Conservation (phyloP, 441 rosid species). For the Corymbia citriodora region DNA sequence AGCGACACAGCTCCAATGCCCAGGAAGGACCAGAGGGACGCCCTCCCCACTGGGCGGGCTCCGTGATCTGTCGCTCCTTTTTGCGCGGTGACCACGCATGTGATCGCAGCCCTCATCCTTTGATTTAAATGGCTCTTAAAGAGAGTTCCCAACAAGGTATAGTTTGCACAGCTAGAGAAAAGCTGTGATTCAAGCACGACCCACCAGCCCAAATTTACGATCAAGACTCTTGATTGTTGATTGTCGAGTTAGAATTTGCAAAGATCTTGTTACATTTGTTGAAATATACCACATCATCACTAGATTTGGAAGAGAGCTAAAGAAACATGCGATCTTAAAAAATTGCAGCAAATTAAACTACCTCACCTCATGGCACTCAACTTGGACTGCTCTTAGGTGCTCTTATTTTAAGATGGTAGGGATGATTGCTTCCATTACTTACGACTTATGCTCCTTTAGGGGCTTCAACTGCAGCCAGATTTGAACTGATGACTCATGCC, state of each 20-base stretch:
- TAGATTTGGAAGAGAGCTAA: background rate
- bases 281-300: background rate
- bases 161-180: background rate
- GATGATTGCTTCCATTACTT: background rate
- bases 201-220: background rate
- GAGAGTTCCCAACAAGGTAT: background rate
- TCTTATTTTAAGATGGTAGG: background rate
- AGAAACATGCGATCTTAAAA: background rate
- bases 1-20: background rate
- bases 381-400: background rate
- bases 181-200: background rate
- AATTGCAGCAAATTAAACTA: background rate
- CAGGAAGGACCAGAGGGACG: background rate
- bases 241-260: background rate
- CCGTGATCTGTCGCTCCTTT: background rate
- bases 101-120: background rate
- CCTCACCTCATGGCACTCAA: background rate
- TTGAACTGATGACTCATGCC: background rate
- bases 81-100: background rate
- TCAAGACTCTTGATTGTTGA: background rate
- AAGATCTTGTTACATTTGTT: background rate
- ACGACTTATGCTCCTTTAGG: constrained; percentile 19
- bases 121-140: background rate
- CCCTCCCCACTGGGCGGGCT: background rate
- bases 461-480: constrained; percentile 2